These are phyloP conservation scores for Crithidia acanthocephali DNA, from an alignment of 208 protist species.

Conservation along the genomic window DNA sequence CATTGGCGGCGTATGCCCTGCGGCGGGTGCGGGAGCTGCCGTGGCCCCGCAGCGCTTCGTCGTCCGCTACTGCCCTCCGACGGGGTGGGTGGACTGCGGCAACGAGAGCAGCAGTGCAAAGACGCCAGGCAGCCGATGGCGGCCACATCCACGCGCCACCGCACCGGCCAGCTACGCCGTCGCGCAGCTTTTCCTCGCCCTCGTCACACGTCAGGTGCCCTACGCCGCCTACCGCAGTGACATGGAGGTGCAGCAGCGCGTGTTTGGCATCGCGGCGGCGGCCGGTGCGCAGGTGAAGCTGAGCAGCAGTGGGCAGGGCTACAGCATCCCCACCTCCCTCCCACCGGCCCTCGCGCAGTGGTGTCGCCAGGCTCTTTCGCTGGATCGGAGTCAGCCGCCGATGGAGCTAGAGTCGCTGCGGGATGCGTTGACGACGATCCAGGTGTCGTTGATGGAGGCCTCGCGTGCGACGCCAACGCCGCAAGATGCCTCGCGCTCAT, in stretches of 20 bases:
- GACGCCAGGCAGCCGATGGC: constrained; percentile 54
- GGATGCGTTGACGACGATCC: constrained; percentile 18
- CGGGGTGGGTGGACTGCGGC: constrained; percentile 22
- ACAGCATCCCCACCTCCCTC: constrained; percentile 37
- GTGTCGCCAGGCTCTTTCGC: constrained; percentile 31
- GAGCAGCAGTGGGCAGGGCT: constrained; percentile 34
- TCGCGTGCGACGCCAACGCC: background rate
- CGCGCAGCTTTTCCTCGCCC: constrained; percentile 59
- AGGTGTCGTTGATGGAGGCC: constrained; percentile 8
- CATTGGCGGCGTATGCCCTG: background rate
- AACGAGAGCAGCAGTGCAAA: background rate
- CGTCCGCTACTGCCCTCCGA: constrained; percentile 35
- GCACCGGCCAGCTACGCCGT: constrained; percentile 61
- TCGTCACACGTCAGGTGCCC: constrained; percentile 51
- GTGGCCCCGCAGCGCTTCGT: constrained; percentile 21
- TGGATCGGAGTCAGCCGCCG: constrained; percentile 24
- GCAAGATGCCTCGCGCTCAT: background rate
- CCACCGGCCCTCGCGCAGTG: constrained; percentile 27
- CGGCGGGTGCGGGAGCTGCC: background rate
- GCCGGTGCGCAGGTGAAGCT: constrained; percentile 17
- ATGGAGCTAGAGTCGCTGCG: constrained; percentile 37
- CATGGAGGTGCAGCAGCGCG: constrained; percentile 29
- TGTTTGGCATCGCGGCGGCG: constrained; percentile 27
- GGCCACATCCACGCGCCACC: constrained; percentile 59
- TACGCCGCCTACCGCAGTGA: constrained; percentile 45